These are phyloP conservation scores for Cordyceps cateniannulata DNA, from an alignment of 2,329 filamentous ascomycete species.

Conservation along the genomic window DNA sequence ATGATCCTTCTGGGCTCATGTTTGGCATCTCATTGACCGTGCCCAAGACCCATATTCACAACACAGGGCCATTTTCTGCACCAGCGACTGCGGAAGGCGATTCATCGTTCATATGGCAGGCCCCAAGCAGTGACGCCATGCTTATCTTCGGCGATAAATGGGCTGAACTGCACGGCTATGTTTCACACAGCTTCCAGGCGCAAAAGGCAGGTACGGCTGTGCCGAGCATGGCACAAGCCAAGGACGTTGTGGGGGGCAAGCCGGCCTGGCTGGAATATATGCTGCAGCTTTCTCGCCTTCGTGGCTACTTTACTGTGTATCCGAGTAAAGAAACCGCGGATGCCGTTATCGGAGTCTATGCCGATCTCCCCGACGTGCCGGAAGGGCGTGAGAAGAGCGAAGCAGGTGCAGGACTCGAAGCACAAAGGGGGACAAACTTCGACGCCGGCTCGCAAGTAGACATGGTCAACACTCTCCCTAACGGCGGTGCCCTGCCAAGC, in stretches of 20 bases:
- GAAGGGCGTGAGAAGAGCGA: slow-evolving; percentile 54
- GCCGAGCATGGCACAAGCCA: slow-evolving; percentile 40
- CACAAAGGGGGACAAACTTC: slow-evolving; percentile 28
- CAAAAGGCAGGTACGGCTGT: slow-evolving; percentile 29
- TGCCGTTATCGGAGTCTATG: slow-evolving; percentile 66
- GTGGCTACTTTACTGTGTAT: slow-evolving; percentile 76
- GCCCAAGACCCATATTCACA: slow-evolving; percentile 58
- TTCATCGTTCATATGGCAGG: slow-evolving; percentile 75
- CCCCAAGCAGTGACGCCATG: slow-evolving; percentile 73
- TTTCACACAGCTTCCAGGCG: slow-evolving; percentile 54
- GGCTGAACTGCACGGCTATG: slow-evolving; percentile 76
- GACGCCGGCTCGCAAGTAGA: slow-evolving; percentile 36
- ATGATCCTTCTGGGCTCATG: slow-evolving; percentile 47
- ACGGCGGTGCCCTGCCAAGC: slow-evolving; percentile 35
- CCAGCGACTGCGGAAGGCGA: slow-evolving; percentile 29
- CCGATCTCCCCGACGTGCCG: slow-evolving; percentile 64
- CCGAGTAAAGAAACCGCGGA: slow-evolving; percentile 52
- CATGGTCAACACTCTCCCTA: slow-evolving; percentile 44
- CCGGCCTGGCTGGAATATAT: slow-evolving; percentile 76
- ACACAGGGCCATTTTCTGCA: slow-evolving; percentile 45
- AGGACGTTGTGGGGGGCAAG: slow-evolving; percentile 58
- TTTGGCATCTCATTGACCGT: slow-evolving; percentile 76
- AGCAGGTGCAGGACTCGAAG: slow-evolving; percentile 19
- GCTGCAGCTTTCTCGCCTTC: slow-evolving; percentile 66
- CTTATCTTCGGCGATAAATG: slow-evolving; percentile 82